phyloP scores from a whole-genome alignment of 2,329 filamentous ascomycete genomes.

The Aspergillus chevalieri region DNA sequence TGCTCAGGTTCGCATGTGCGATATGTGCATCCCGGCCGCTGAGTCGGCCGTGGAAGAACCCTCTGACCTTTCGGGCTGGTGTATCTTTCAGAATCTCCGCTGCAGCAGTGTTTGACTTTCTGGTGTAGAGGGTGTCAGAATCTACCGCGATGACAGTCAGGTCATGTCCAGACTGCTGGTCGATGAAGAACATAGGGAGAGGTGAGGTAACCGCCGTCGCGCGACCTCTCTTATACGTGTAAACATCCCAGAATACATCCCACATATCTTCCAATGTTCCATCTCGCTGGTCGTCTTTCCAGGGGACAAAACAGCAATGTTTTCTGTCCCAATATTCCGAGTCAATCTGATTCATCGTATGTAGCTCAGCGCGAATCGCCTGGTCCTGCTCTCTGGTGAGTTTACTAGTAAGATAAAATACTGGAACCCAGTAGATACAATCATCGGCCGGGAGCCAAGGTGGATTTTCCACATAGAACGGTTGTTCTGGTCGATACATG shows the following conservation, averaged over 20 bases:
- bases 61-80: not conserved
- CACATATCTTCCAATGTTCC: conserved; percentile 2
- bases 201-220: not conserved
- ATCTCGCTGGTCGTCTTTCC: not conserved
- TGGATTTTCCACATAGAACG: not conserved
- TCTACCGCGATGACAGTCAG: not conserved
- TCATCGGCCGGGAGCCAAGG: not conserved
- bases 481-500: not conserved
- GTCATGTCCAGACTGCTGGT: not conserved
- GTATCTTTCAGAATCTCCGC: not conserved
- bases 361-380: not conserved
- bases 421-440: not conserved
- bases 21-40: not conserved
- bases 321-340: not conserved
- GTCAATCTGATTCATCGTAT: not conserved
- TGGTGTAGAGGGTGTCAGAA: not conserved
- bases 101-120: not conserved
- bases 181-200: not conserved
- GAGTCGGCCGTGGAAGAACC: not conserved
- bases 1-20: not conserved
- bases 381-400: not conserved
- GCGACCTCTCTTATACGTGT: not conserved
- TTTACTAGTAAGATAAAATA: not conserved
- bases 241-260: conserved; percentile 2
- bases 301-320: not conserved